Conservation (phyloP, 441 rosid species). For the Corymbia calophylla region DNA sequence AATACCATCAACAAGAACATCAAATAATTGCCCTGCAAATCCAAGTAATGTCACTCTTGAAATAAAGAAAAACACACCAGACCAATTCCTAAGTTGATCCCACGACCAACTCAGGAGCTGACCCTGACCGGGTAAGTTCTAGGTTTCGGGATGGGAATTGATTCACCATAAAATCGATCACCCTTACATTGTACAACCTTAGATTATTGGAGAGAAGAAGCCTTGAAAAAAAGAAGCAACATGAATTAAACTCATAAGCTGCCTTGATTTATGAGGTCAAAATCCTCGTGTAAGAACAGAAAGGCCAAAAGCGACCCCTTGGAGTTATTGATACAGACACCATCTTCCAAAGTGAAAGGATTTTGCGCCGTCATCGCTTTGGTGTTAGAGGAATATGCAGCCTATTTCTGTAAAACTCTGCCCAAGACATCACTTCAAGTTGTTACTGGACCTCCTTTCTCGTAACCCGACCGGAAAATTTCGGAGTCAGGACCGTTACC, state of each 20-base stretch:
- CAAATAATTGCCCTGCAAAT: background rate
- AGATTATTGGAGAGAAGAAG: background rate
- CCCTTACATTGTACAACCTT: background rate
- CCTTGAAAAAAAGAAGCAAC: background rate
- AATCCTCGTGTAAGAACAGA: background rate
- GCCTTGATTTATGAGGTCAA: background rate
- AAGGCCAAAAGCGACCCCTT: background rate
- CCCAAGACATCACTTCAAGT: background rate
- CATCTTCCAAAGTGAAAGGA: background rate
- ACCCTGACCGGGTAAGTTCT: background rate
- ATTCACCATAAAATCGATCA: background rate
- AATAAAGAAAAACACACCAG: background rate
- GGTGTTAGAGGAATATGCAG: background rate
- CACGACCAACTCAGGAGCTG: background rate
- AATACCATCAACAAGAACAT: background rate
- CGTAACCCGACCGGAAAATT: background rate
- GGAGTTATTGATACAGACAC: background rate
- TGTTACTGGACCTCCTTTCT: background rate
- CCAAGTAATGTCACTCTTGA: background rate
- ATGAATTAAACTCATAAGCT: background rate
- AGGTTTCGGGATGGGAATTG: background rate
- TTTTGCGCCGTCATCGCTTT: background rate
- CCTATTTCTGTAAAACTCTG: background rate
- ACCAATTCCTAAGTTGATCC: background rate
- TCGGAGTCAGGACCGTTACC: background rate